phyloP scores from a whole-genome alignment of 805 yeast genomes.

The Teunomyces panamensis region DNA sequence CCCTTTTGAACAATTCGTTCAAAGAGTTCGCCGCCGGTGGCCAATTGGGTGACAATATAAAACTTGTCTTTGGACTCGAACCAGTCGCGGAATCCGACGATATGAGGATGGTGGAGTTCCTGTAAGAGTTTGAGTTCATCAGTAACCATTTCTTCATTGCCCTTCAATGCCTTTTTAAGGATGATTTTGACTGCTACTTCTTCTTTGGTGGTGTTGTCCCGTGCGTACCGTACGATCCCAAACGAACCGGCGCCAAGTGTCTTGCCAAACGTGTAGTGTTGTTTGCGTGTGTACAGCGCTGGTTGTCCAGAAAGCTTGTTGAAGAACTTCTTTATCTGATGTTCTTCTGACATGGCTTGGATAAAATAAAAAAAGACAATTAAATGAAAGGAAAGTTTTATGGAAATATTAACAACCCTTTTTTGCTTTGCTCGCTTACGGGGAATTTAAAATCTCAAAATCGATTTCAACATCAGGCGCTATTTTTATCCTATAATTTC shows the following conservation, averaged over 20 bases:
- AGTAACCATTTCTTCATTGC: constrained; percentile 70
- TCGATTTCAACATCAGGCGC: too few species aligned
- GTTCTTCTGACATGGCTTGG: constrained; percentile 2
- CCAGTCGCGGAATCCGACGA: constrained; percentile 89
- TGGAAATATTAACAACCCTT: neutral
- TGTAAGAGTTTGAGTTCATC: constrained; percentile 75
- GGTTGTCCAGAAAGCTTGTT: constrained; percentile 73
- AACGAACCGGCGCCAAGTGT: constrained; percentile 94
- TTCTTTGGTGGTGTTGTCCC: constrained; percentile 46
- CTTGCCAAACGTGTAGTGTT: constrained; percentile 70
- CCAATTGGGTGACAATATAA: constrained; percentile 90
- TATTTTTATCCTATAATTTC: too few species aligned
- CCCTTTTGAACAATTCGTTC: constrained; percentile 82
- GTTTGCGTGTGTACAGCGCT: constrained; percentile 60
- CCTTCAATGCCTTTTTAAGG: constrained; percentile 77
- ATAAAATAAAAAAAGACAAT: too few species aligned
- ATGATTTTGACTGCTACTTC: constrained; percentile 90
- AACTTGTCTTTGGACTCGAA: constrained; percentile 90
- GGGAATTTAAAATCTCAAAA: too few species aligned
- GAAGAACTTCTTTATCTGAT: constrained; percentile 36
- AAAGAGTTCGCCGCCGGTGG: constrained; percentile 94
- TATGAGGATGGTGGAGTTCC: constrained; percentile 74
- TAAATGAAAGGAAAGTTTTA: neutral
- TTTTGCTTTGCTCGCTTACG: too few species aligned
- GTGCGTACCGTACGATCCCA: constrained; percentile 86